Evolutionary conservation across 441 rosid species (phyloP).

Genomic region (Metrosideros polymorpha): DNA sequence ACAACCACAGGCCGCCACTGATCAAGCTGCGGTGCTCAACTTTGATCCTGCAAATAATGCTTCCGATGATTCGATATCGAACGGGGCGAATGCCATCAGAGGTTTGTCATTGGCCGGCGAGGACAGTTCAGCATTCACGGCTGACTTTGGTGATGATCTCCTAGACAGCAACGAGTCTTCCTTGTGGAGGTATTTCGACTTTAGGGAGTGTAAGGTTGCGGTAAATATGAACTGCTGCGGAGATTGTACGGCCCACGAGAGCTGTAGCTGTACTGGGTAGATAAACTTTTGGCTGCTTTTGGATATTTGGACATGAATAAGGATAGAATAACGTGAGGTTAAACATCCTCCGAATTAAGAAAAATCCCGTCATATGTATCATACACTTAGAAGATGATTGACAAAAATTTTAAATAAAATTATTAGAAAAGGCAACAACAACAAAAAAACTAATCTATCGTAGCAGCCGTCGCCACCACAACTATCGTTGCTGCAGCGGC

Average conservation of each 20-base stretch:
- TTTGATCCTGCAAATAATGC: not conserved
- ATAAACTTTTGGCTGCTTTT: not conserved
- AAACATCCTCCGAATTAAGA: too few species aligned
- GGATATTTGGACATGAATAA: not conserved
- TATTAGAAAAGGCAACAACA: too few species aligned
- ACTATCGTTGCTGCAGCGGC: too few species aligned
- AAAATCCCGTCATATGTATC: too few species aligned
- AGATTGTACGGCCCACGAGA: not conserved
- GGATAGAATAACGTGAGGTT: not conserved
- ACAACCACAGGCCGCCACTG: not conserved
- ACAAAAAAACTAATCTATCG: too few species aligned
- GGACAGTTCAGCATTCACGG: not conserved
- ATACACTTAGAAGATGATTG: too few species aligned
- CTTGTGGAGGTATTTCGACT: not conserved
- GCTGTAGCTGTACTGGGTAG: not conserved
- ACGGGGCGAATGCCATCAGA: not conserved
- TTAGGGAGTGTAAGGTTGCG: not conserved
- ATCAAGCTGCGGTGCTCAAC: not conserved
- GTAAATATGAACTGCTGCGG: not conserved
- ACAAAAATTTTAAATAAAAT: too few species aligned
- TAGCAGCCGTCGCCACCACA: too few species aligned
- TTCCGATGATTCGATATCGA: not conserved
- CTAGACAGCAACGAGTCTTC: not conserved
- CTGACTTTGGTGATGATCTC: not conserved
- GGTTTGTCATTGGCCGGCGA: not conserved